A percentile compares a stretch with the other conserved stretches of the same genome.
Evolutionary conservation across 495 filamentous ascomycete species (phyloP).

Genomic region (Astrocystis sublimbata): DNA sequence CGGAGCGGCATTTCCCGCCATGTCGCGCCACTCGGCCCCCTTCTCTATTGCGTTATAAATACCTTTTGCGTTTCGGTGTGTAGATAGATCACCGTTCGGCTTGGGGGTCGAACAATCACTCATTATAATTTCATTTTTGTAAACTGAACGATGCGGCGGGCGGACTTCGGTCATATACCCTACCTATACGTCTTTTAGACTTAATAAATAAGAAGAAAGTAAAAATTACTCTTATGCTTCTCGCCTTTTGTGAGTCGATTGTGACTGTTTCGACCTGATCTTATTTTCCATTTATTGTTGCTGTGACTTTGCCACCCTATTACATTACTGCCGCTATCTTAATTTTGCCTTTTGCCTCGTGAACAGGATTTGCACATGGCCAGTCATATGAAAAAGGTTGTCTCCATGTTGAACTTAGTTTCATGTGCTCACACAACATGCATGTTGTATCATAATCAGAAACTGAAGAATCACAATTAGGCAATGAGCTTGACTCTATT

Average conservation of each 20-base stretch:
- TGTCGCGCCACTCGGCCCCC: conserved; percentile 19
- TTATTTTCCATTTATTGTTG: no score
- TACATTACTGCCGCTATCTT: no score
- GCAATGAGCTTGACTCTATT: no score
- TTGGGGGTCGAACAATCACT: conserved; percentile 30
- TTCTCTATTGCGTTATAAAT: conserved; percentile 31
- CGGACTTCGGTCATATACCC: conserved; percentile 40
- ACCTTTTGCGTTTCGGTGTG: conserved; percentile 35
- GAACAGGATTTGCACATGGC: no score
- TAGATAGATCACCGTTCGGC: conserved; percentile 29
- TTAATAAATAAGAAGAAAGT: conserved; percentile 40
- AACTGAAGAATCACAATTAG: no score
- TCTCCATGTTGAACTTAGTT: no score
- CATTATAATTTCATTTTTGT: conserved; percentile 45
- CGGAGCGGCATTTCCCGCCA: conserved; percentile 9
- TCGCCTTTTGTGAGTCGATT: background rate
- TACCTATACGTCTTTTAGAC: conserved; percentile 35
- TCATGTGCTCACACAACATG: no score
- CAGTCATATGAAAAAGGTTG: no score
- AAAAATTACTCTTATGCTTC: conserved; percentile 4
- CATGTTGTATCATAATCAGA: no score
- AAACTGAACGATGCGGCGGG: conserved; percentile 41
- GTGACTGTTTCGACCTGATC: no score
- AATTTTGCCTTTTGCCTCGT: no score
- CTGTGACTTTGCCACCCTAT: no score